phyloP scores from a whole-genome alignment of 345 rosid genomes.

The Lagerstroemia speciosa region DNA sequence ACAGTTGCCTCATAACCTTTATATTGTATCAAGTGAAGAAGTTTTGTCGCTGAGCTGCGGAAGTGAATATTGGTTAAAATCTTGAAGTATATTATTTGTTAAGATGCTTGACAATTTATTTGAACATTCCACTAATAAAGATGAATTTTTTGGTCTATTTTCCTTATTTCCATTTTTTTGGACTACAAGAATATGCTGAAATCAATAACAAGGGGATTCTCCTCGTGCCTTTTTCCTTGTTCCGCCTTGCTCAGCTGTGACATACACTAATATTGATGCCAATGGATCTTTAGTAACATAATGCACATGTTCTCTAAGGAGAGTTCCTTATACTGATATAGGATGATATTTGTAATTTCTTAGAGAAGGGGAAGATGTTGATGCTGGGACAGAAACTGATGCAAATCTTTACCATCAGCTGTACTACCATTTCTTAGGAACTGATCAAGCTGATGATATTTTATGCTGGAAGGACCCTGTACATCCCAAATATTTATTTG shows the following conservation, averaged over 20 bases:
- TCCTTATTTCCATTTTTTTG: background rate
- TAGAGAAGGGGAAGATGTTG: slow-evolving; percentile 69
- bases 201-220: too few species aligned
- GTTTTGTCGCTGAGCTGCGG: background rate
- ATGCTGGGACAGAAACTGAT: slow-evolving; percentile 93
- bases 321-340: background rate
- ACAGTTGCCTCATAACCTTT: background rate
- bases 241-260: too few species aligned
- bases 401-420: slow-evolving; percentile 71
- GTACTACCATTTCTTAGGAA: slow-evolving; percentile 74
- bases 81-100: background rate
- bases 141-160: background rate
- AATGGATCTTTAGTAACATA: background rate
- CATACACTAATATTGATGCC: too few species aligned
- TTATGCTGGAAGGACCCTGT: slow-evolving; percentile 84
- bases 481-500: slow-evolving; percentile 58
- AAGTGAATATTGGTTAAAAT: background rate
- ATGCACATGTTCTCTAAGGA: background rate
- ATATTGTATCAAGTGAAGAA: background rate
- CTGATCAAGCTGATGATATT: slow-evolving; percentile 72
- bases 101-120: background rate
- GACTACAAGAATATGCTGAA: too few species aligned
- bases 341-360: slow-evolving; percentile 8
- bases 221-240: too few species aligned
- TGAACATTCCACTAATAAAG: background rate